Evolutionary conservation across 148 eudicot genomes (phyloP), one percentile per base, ranked within the genome.

Genomic region (Cornus controversa): DNA sequence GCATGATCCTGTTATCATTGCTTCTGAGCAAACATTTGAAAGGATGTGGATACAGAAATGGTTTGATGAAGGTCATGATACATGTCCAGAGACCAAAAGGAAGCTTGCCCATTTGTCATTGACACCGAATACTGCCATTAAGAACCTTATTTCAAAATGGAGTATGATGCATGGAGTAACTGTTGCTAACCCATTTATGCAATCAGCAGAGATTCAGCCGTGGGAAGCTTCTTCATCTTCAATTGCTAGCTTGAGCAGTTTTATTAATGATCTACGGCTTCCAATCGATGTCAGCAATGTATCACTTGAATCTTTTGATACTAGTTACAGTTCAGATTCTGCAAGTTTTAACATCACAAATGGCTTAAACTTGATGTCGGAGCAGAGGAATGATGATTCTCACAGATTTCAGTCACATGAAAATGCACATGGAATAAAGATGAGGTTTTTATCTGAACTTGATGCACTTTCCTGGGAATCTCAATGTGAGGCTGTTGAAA

Each of bases 11-110:
- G 98, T 93, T 15, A 84, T 93, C 69, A 93, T 90, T 78, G 89
- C 88, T 77, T 93, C 98, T 37, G 97, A 97, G 29, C 86, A 87
- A 79, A 91, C 98, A 58, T 95, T 79, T 78, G 98, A 95, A 80
- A 95, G 96, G 84, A 75, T 79, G 66, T 85, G 80, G 84, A 86
- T 95, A 57, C 89, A 95, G 74, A 91, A 87, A 70, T 95, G 98
- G 98, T 93, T 95, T 66, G 90, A 79, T 77, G 93, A 90, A 70
- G 98, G 94, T 75, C 85, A 91, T 70, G 87, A 81, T 70, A 86
- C 90, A 18, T 95, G 98, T 80, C 98, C 97, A 3, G 84, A 71
- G 75, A 93, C 97, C 29, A 80, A 82, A 69, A 67, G 57, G 80
- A 89, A 91, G 60, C 72, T 95, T 71, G 62, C 54, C 6, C 66